Evolutionary conservation across 257 asterid genomes (phyloP), one percentile per base, ranked within the genome.

Genomic region (Nicotiana sylvestris): DNA sequence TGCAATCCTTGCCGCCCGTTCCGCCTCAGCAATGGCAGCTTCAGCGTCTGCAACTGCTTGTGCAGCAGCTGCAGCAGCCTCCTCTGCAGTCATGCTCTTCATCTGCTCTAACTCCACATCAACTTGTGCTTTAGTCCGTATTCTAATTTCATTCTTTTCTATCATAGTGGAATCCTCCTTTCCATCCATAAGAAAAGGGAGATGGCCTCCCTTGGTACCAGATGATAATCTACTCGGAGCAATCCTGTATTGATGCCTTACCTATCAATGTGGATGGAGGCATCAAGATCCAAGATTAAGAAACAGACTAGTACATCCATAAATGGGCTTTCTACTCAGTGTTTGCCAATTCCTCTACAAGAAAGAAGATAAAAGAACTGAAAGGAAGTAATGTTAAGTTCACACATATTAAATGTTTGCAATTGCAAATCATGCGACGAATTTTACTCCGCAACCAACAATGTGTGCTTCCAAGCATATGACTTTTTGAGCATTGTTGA

Each of bases 161-260:
- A 79, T 84, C 74, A 83, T 83, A 49, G 88, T 46, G 72, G 85
- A 57, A 78, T 85, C 61, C 32, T 65, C 43, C 46, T 76, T 51
- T 51, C 80, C 93, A 66, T 83, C 90, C 78, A 85, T 80, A 68
- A 77, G 85, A 65, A 80, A 76, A 78, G 83, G 21, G 21, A 72
- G 77, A 21, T 92, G 85, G 6, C 85, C 90, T 82, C 83, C 87
- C 81, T 81, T 80, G 62, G 80, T 57, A 82, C 76, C 77, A 51
- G 62, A 51, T 76, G 91, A 81, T 83, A 89, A 49, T 21, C 92
- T 83, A 86, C 83, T 90, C 61, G 98, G 96, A 30, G 97, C 93
- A 43, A 96, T 89, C 85, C 94, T 90, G 90, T 93, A 94, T 82
- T 87, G 95, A 87, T 89, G 89, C 89, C 92, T 94, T 90, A 93